Conservation (phyloP, 1,284 basidiomycete genomes). For the Cryptococcus maquisensis region DNA sequence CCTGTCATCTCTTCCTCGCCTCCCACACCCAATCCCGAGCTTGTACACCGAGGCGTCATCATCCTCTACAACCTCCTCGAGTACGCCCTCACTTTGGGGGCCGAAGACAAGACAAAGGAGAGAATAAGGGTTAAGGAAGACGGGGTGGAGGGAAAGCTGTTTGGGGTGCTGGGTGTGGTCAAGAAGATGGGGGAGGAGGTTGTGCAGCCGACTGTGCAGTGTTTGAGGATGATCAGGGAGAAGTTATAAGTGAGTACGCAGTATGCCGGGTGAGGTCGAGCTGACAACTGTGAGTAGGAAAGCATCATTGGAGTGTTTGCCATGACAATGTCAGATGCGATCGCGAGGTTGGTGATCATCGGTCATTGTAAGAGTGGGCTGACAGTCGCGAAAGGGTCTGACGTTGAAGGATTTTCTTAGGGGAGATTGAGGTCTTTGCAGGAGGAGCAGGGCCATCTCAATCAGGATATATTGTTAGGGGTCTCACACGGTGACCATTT, state of each 20-base stretch:
- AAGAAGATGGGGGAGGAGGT: constrained; percentile 14
- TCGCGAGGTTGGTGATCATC: too few species aligned
- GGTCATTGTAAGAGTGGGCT: too few species aligned
- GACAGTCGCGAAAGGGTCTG: too few species aligned
- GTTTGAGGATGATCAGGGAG: constrained; percentile 21
- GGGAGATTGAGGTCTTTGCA: too few species aligned
- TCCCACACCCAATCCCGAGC: constrained; percentile 47
- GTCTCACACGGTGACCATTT: too few species aligned
- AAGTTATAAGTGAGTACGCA: background rate
- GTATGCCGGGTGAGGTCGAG: too few species aligned
- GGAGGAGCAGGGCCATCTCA: too few species aligned
- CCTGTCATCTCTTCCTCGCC: constrained; percentile 30
- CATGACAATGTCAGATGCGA: too few species aligned
- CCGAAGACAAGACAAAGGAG: constrained; percentile 1
- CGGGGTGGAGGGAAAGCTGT: constrained; percentile 19
- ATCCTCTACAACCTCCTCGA: constrained; percentile 62
- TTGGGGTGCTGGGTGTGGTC: constrained; percentile 13
- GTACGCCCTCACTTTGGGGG: constrained; percentile 11
- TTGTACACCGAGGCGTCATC: constrained; percentile 70
- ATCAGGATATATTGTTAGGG: too few species aligned
- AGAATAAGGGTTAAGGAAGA: constrained; percentile 13
- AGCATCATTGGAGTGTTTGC: too few species aligned
- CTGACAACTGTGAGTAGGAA: too few species aligned
- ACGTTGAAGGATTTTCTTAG: too few species aligned
- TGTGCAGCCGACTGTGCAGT: constrained; percentile 22